Evolutionary conservation across 768 basidiomycete genomes (phyloP), one percentile per base, ranked within the genome.

Genomic region (Macrolepiota dolichaula): DNA sequence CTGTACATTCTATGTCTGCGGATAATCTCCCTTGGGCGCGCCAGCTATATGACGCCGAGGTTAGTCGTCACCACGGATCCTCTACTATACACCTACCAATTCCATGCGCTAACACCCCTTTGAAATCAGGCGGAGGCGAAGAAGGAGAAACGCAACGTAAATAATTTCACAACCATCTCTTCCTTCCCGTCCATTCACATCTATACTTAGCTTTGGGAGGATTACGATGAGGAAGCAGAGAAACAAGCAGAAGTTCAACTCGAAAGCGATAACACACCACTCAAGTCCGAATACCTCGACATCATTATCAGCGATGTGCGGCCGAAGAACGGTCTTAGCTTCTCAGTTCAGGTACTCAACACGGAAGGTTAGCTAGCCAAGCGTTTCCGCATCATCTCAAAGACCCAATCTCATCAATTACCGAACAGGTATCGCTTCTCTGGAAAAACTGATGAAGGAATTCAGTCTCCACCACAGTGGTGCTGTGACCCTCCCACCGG

Each of bases 371-470:
- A 56, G 79, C 66, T n/a, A 1, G 25, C 49, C 29, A n/a, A 32
- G 2, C 11, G 7, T 10, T 17, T 22, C 44, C 38, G 36, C 27
- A 29, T 38, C 38, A 22, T 2, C 19, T 6, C 5, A n/a, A n/a
- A n/a, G n/a, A n/a, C n/a, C n/a, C n/a, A 25, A 13, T 50, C 32
- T 46, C 29, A 66, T 49, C 36, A 57, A 49, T 9, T 53, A 32
- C 35, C 29, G 19, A 9, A 15, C 55, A 97, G 94, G 94, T 57
- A 96, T 98, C 62, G 92, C 91, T 10, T 87, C 89, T 4, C 80
- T 99, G 61, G 96, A 97, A 69, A 89, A 92, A 71, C 80, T 99
- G 62, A 98, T 98, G 96, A 81, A 80, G 55, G 95, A 98, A 62
- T 97, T 99, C 68, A 91, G 93, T 5, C 68, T 91, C 37, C 87